These are phyloP conservation scores for Hanseniaspora singularis DNA, from an alignment of 805 yeast species.

Conservation along the genomic window DNA sequence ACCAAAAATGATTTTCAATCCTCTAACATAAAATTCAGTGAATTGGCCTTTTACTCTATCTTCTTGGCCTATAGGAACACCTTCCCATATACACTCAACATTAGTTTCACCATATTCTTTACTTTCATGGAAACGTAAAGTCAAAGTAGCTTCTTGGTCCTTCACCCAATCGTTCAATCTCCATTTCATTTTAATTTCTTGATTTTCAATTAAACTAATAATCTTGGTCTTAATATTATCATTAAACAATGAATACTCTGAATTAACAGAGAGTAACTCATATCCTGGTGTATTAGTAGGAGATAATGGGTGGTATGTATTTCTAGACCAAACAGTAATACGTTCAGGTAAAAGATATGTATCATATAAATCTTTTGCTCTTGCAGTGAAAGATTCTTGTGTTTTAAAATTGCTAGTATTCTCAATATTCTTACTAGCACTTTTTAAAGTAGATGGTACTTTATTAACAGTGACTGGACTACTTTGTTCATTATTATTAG, in stretches of 20 bases:
- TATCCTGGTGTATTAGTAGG: no score
- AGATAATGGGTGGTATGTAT: conserved; percentile 33
- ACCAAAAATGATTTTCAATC: conserved; percentile 86
- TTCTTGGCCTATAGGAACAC: conserved; percentile 93
- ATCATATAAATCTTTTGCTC: conserved; percentile 72
- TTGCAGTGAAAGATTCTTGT: conserved; percentile 70
- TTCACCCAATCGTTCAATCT: conserved; percentile 77
- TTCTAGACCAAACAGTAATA: conserved; percentile 81
- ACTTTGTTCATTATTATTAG: no score
- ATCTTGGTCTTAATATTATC: conserved; percentile 47
- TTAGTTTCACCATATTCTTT: conserved; percentile 80
- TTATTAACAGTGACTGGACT: neutral
- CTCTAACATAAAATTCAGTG: conserved; percentile 75
- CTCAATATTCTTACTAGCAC: conserved; percentile 36
- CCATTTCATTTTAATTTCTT: conserved; percentile 66
- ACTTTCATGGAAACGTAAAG: conserved; percentile 43
- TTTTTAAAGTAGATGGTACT: conserved; percentile 11
- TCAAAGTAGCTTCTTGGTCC: conserved; percentile 66
- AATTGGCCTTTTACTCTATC: conserved; percentile 75
- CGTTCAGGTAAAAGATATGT: conserved; percentile 67
- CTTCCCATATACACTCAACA: conserved; percentile 64
- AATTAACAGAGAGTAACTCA: conserved; percentile 37
- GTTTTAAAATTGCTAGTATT: conserved; percentile 72
- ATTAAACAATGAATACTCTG: conserved; percentile 63
- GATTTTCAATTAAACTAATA: conserved; percentile 17